Evolutionary conservation across 1,139 yeast species (phyloP), one percentile per base, ranked within the genome.

Genomic region (Taphrina sp.): DNA sequence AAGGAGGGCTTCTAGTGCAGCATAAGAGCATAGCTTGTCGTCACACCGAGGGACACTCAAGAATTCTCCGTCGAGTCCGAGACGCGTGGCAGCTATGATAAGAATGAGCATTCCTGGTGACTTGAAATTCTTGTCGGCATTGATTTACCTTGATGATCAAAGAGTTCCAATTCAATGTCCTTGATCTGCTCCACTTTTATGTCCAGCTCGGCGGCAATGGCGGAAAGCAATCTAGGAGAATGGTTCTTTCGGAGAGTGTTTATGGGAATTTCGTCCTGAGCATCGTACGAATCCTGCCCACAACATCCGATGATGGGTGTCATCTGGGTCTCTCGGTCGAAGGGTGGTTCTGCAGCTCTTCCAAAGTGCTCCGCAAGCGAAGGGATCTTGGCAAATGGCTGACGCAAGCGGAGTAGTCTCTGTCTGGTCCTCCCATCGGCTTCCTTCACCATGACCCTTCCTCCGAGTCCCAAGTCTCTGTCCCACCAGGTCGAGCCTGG

Each of bases 31-130:
- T 33, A 58, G 58, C 67, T 87, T 81, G 68, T 92, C 92, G 69
- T 92, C 98, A 60, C 88, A 77, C 65, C 98, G 81, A 14, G 96
- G 95, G 22, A 95, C 84, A 65, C 88, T 92, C 57, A 92, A 80
- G 66, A 92, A 89, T 70, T 92, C 98, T 62, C 90, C 85, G 63
- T 86, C 80, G 58, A 92, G 70, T 1, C 98, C 98, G 51, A 97
- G 97, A 56, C 90, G 71, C 39, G 79, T 76, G 0, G 96, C 80
- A 42, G 79, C 79, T n/a, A n/a, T n/a, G n/a, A n/a, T n/a, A n/a
- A n/a, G n/a, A n/a, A n/a, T n/a, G n/a, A n/a, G n/a, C n/a, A n/a
- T n/a, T n/a, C n/a, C n/a, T n/a, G n/a, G n/a, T n/a, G n/a, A n/a
- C n/a, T n/a, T n/a, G n/a, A n/a, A n/a, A n/a, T n/a, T n/a, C n/a